Evolutionary conservation across 2,329 filamentous ascomycete species (phyloP).

Genomic region (Penicillium sp.): DNA sequence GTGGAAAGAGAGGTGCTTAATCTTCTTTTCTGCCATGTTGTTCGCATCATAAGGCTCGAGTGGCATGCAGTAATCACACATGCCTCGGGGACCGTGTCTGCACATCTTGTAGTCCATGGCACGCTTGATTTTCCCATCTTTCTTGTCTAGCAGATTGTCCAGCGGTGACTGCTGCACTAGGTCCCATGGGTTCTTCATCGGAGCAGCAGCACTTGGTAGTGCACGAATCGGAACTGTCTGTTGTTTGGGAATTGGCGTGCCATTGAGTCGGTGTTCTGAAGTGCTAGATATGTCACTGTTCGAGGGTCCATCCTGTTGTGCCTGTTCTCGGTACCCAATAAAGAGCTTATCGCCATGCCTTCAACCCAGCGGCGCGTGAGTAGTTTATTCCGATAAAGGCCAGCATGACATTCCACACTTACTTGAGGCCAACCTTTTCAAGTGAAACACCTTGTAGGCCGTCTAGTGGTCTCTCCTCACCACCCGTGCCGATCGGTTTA

Average conservation of each 20-base stretch:
- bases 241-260: constrained; percentile 32
- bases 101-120: constrained; percentile 81
- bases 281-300: constrained; percentile 26
- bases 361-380: constrained; percentile 20
- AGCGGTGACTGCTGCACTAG: constrained; percentile 81
- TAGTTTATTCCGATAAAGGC: neutral
- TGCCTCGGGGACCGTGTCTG: constrained; percentile 90
- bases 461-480: constrained; percentile 54
- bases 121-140: constrained; percentile 83
- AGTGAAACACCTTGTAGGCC: constrained; percentile 56
- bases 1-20: constrained; percentile 97
- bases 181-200: constrained; percentile 90
- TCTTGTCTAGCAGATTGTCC: constrained; percentile 81
- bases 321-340: constrained; percentile 69
- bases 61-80: constrained; percentile 99
- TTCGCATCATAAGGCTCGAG: constrained; percentile 88
- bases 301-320: constrained; percentile 48
- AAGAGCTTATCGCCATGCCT: constrained; percentile 93
- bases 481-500: constrained; percentile 55
- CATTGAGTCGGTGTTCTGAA: constrained; percentile 37
- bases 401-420: constrained; percentile 18
- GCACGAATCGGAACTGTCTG: constrained; percentile 66
- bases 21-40: constrained; percentile 92
- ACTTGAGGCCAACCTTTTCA: constrained; percentile 58
- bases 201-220: constrained; percentile 54